Evolutionary conservation across 371 early-diverging fungal species (phyloP).

Genomic region (Conidiobolus incongruus): DNA sequence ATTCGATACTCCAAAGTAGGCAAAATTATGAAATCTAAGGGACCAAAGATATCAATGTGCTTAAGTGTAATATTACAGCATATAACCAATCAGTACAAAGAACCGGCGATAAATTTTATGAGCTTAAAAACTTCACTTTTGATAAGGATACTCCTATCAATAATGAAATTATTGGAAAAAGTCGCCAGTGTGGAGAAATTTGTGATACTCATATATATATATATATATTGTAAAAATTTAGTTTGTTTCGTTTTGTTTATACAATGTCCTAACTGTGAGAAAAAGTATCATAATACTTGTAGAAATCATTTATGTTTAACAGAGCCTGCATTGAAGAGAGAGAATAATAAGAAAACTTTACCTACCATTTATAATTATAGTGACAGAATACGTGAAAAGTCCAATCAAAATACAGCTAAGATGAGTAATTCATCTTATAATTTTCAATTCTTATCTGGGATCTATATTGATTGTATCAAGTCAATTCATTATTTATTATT

Average conservation of each 20-base stretch:
- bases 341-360: background rate
- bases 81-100: slow-evolving; percentile 39
- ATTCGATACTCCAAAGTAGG: slow-evolving; percentile 58
- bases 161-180: slow-evolving; percentile 27
- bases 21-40: slow-evolving; percentile 35
- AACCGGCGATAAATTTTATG: slow-evolving; percentile 20
- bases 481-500: too few relatives aligned
- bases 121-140: slow-evolving; percentile 59
- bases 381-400: background rate
- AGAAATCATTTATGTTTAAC: slow-evolving; percentile 28
- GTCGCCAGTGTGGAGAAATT: slow-evolving; percentile 37
- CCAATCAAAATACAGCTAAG: background rate
- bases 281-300: slow-evolving; percentile 31
- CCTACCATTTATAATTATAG: background rate
- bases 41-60: slow-evolving; percentile 37
- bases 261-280: slow-evolving; percentile 31
- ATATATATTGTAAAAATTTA: slow-evolving; percentile 30
- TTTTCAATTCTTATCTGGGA: too few relatives aligned
- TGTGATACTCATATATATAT: slow-evolving; percentile 43
- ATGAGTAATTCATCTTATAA: too few relatives aligned
- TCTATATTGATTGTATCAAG: too few relatives aligned
- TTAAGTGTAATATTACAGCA: slow-evolving; percentile 53
- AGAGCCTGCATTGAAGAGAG: slow-evolving; percentile 10
- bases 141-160: slow-evolving; percentile 53
- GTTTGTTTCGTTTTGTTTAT: slow-evolving; percentile 43